Evolutionary conservation across 495 filamentous ascomycete genomes (phyloP).

Genomic region (Hyaloscypha finlandica): DNA sequence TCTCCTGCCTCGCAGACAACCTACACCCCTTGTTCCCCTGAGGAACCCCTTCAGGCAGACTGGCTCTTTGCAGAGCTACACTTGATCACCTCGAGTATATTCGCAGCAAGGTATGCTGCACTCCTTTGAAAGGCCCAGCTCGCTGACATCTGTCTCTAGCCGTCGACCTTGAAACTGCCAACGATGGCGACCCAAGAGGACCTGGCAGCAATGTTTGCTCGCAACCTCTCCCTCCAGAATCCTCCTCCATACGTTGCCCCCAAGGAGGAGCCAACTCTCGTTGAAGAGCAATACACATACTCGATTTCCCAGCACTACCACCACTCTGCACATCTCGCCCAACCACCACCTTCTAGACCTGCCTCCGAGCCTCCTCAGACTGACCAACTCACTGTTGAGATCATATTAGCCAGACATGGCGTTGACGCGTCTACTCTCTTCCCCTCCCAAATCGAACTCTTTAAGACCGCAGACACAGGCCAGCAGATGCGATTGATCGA

Average conservation of each 20-base stretch:
- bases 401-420: slow-evolving; percentile 49
- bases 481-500: slow-evolving; percentile 63
- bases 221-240: slow-evolving; percentile 59
- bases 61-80: slow-evolving; percentile 30
- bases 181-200: slow-evolving; percentile 62
- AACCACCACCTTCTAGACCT: slow-evolving; percentile 39
- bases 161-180: slow-evolving; percentile 22
- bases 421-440: slow-evolving; percentile 57
- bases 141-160: slow-evolving; percentile 21
- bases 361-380: slow-evolving; percentile 50
- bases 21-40: slow-evolving; percentile 23
- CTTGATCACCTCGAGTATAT: slow-evolving; percentile 27
- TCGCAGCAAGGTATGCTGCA: slow-evolving; percentile 36
- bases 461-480: slow-evolving; percentile 57
- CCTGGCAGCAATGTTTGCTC: slow-evolving; percentile 65
- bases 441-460: slow-evolving; percentile 59
- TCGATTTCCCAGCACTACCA: slow-evolving; percentile 76
- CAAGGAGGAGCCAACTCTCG: slow-evolving; percentile 23
- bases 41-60: slow-evolving; percentile 23
- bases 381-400: slow-evolving; percentile 45
- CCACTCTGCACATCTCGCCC: slow-evolving; percentile 62
- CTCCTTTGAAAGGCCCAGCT: slow-evolving; percentile 8
- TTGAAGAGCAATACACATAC: slow-evolving; percentile 52
- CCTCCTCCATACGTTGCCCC: slow-evolving; percentile 36
- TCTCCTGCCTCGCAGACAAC: slow-evolving; percentile 33